Evolutionary conservation across 257 asterid genomes (phyloP).

Genomic region (Cinchona pubescens): DNA sequence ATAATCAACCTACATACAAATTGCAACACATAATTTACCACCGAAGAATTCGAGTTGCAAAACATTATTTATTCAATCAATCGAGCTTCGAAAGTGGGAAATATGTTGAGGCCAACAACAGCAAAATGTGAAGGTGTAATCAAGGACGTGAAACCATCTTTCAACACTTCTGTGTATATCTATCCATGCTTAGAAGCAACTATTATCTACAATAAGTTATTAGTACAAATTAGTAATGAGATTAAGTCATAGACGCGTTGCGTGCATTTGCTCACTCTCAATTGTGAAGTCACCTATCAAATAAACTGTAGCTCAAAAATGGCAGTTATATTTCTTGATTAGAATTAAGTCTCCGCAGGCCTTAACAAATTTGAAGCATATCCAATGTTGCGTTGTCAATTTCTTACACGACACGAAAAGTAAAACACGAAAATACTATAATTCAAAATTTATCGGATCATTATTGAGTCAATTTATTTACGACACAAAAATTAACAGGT

Average conservation of each 20-base stretch:
- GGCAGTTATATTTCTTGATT: neutral
- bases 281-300: neutral
- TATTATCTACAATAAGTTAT: too few relatives aligned
- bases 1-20: neutral
- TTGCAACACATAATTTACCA: neutral
- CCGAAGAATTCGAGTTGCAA: neutral
- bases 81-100: neutral
- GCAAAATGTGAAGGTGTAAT: neutral
- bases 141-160: neutral
- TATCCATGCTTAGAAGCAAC: neutral
- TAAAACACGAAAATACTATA: too few relatives aligned
- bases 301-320: neutral
- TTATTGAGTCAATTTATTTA: too few relatives aligned
- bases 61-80: neutral
- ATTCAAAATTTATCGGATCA: too few relatives aligned
- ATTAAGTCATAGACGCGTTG: neutral
- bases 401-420: too few relatives aligned
- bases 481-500: too few relatives aligned
- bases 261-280: conserved; percentile 2
- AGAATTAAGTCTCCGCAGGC: neutral
- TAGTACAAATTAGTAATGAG: neutral
- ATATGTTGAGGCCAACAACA: neutral
- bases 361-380: too few relatives aligned
- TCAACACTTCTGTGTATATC: neutral
- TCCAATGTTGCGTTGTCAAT: too few relatives aligned